These are phyloP conservation scores for Ramalina peruviana DNA, from an alignment of 495 filamentous ascomycete genomes.

Conservation along the genomic window DNA sequence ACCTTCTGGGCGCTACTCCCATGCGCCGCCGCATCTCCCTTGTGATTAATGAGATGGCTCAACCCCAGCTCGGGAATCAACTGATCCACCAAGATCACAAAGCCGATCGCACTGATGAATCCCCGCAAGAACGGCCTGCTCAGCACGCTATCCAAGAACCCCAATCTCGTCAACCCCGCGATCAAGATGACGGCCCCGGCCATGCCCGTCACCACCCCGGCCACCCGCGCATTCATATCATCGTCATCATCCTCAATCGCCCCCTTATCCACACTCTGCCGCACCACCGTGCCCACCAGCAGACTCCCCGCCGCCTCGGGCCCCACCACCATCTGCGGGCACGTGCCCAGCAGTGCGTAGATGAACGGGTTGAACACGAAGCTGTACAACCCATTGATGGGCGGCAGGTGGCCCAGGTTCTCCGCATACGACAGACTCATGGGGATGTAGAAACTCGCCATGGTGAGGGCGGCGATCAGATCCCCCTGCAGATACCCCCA, in stretches of 20 bases:
- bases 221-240: constrained; percentile 59
- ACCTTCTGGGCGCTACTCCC: constrained; percentile 78
- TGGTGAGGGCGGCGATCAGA: constrained; percentile 69
- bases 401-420: constrained; percentile 84
- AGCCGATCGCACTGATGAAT: constrained; percentile 92
- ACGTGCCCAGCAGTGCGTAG: constrained; percentile 83
- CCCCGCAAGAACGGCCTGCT: constrained; percentile 84
- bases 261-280: constrained; percentile 54
- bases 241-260: constrained; percentile 57
- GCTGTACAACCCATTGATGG: constrained; percentile 88
- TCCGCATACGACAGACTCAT: constrained; percentile 91
- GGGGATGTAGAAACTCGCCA: constrained; percentile 94
- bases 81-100: constrained; percentile 92
- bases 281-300: constrained; percentile 75
- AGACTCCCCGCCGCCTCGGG: constrained; percentile 91
- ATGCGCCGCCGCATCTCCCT: constrained; percentile 43
- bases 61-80: constrained; percentile 82
- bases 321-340: constrained; percentile 85
- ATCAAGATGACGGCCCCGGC: constrained; percentile 75
- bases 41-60: constrained; percentile 31
- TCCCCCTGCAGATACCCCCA: constrained; percentile 75
- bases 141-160: constrained; percentile 88
- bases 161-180: constrained; percentile 72
- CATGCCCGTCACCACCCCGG: constrained; percentile 79
- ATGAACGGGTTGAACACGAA: constrained; percentile 85